A percentile compares a stretch with the other conserved stretches of the same genome.
Evolutionary conservation across 148 eudicot species (phyloP).

Genomic region (Gaultheria prostrata): DNA sequence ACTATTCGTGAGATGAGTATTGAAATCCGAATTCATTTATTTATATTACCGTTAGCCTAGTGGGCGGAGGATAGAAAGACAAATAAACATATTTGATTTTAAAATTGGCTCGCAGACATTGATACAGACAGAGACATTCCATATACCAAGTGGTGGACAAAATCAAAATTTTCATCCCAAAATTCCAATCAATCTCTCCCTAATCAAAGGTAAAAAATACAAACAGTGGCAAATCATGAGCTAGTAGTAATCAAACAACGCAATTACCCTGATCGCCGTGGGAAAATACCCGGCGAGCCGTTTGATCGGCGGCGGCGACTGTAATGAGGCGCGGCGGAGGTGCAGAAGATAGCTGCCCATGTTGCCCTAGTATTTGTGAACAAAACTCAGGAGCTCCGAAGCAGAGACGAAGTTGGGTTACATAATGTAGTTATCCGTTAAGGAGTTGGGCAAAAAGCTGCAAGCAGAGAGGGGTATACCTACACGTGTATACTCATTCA

Average conservation of each 20-base stretch:
- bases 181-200: too few relatives aligned
- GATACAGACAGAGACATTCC: too few relatives aligned
- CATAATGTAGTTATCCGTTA: not conserved
- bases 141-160: too few relatives aligned
- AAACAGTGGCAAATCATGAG: not conserved
- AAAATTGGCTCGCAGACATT: too few relatives aligned
- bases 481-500: not conserved
- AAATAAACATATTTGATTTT: too few relatives aligned
- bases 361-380: not conserved
- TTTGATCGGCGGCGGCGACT: conserved; percentile 17
- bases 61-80: too few relatives aligned
- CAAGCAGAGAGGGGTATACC: not conserved
- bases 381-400: not conserved
- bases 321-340: conserved; percentile 21
- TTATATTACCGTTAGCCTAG: too few relatives aligned
- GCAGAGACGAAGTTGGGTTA: not conserved
- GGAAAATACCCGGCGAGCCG: conserved; percentile 4
- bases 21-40: too few relatives aligned
- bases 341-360: conserved; percentile 12
- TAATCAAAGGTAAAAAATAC: not conserved
- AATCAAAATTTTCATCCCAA: too few relatives aligned
- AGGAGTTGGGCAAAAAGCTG: not conserved
- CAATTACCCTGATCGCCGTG: conserved; percentile 14
- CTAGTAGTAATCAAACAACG: not conserved
- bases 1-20: too few relatives aligned